phyloP scores from a whole-genome alignment of 768 basidiomycete genomes.

The Paxillus involutus region DNA sequence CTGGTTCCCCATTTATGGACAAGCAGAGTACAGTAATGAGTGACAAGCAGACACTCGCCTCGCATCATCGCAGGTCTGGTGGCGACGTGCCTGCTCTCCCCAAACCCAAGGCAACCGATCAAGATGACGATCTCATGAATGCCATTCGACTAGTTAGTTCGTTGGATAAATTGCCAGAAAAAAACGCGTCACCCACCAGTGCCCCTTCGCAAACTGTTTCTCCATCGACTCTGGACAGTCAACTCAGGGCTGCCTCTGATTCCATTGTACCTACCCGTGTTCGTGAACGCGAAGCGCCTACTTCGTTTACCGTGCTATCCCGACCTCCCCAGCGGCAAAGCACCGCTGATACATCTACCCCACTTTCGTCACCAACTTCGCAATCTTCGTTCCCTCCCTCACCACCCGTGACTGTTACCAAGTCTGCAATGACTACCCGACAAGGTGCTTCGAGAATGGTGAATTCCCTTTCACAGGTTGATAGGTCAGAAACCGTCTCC shows the following conservation, averaged over 20 bases:
- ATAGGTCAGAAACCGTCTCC: conserved; percentile 29
- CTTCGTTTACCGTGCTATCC: conserved; percentile 63
- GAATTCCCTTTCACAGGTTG: conserved; percentile 12
- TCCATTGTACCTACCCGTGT: conserved; percentile 55
- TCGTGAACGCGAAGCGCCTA: conserved; percentile 51
- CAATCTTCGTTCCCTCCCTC: neutral
- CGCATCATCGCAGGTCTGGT: conserved; percentile 18
- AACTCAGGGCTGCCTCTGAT: conserved; percentile 7
- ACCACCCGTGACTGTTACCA: conserved; percentile 6
- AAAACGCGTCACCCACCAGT: conserved; percentile 6
- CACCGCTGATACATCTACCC: conserved; percentile 10
- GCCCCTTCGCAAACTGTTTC: neutral
- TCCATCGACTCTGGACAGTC: neutral
- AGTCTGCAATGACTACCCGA: conserved; percentile 12
- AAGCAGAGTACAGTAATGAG: conserved; percentile 4
- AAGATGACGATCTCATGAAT: conserved; percentile 30
- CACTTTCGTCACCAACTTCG: conserved; percentile 10
- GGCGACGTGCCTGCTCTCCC: conserved; percentile 10
- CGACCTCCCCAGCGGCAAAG: conserved; percentile 45
- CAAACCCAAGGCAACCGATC: conserved; percentile 10
- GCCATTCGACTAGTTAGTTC: conserved; percentile 31
- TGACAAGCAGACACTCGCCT: conserved; percentile 1
- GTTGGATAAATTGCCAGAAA: conserved; percentile 23
- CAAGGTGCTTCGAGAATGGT: conserved; percentile 8
- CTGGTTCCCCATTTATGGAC: neutral